phyloP scores from a whole-genome alignment of 2,329 filamentous ascomycete genomes.

The Aspergillus tanneri region DNA sequence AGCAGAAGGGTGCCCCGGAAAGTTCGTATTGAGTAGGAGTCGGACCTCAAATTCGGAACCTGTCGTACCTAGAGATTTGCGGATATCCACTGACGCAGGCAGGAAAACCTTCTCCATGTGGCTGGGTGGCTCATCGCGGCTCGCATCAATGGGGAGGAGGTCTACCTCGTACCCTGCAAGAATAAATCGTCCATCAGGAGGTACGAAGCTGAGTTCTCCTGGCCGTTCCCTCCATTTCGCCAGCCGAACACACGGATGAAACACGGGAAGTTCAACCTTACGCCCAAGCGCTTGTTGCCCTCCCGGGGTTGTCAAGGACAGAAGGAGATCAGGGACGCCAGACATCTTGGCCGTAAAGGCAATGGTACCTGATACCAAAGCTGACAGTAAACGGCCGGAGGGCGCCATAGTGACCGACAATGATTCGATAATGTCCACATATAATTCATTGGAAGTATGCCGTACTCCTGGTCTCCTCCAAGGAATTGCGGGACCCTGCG shows the following conservation, averaged over 20 bases:
- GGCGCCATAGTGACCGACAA: conserved; percentile 85
- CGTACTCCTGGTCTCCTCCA: conserved; percentile 91
- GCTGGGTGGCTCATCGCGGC: conserved; percentile 55
- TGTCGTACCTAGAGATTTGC: conserved; percentile 69
- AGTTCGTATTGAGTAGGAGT: conserved; percentile 67
- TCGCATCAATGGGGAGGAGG: conserved; percentile 69
- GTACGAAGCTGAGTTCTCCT: conserved; percentile 91
- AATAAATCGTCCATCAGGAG: conserved; percentile 90
- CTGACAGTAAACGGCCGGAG: conserved; percentile 80
- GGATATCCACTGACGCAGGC: conserved; percentile 78
- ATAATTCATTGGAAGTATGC: conserved; percentile 95
- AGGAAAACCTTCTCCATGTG: conserved; percentile 68
- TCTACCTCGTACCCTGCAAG: conserved; percentile 94
- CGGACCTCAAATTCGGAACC: conserved; percentile 89
- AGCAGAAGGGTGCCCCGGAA: conserved; percentile 50
- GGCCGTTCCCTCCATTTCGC: conserved; percentile 86
- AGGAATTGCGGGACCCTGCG: conserved; percentile 61
- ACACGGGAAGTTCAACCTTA: conserved; percentile 84
- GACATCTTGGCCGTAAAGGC: conserved; percentile 95
- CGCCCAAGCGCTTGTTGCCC: conserved; percentile 73
- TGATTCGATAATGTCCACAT: conserved; percentile 92
- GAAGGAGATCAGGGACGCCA: conserved; percentile 83
- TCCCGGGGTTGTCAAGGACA: conserved; percentile 76
- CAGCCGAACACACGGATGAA: conserved; percentile 90
- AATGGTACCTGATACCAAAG: conserved; percentile 86